Percentiles rank a stretch among this genome's conserved stretches.
Evolutionary conservation across 352 stramenopile species (phyloP).

Genomic region (Phytophthora hybrid): DNA sequence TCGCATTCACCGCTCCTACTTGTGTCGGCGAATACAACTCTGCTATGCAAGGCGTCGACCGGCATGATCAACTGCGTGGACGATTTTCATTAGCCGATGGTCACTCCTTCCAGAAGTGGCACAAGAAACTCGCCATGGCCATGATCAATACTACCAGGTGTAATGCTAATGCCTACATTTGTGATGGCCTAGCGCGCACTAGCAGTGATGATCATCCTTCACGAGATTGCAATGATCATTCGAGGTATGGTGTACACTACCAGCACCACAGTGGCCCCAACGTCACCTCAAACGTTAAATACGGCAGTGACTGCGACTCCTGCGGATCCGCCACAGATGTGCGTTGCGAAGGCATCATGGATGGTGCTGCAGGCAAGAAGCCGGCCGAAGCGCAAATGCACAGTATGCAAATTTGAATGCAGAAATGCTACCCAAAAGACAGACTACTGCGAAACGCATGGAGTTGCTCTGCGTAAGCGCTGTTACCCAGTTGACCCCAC

Average conservation of each 20-base stretch:
- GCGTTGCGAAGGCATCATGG: not conserved
- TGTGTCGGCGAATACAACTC: conserved; percentile 44
- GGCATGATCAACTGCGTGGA: not conserved
- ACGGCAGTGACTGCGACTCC: not conserved
- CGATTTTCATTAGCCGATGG: conserved; percentile 2
- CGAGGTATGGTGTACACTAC: not conserved
- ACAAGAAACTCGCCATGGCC: conserved; percentile 7
- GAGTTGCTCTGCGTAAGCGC: not conserved
- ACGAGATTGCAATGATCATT: not conserved
- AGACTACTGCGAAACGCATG: not conserved
- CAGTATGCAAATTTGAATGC: not conserved
- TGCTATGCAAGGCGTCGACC: conserved; percentile 39
- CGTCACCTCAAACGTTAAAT: not conserved
- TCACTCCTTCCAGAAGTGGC: conserved; percentile 3
- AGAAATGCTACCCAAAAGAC: not conserved
- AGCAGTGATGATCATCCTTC: not conserved
- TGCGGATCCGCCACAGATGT: not conserved
- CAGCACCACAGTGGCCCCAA: not conserved
- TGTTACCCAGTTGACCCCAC: not conserved
- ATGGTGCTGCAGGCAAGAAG: not conserved
- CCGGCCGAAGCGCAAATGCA: not conserved
- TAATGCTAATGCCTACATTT: conserved; percentile 2
- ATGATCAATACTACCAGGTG: not conserved
- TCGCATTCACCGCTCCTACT: conserved; percentile 25
- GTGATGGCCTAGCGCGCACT: not conserved